phyloP scores from a whole-genome alignment of 129 eudicot genomes.

The Artemisia annua region DNA sequence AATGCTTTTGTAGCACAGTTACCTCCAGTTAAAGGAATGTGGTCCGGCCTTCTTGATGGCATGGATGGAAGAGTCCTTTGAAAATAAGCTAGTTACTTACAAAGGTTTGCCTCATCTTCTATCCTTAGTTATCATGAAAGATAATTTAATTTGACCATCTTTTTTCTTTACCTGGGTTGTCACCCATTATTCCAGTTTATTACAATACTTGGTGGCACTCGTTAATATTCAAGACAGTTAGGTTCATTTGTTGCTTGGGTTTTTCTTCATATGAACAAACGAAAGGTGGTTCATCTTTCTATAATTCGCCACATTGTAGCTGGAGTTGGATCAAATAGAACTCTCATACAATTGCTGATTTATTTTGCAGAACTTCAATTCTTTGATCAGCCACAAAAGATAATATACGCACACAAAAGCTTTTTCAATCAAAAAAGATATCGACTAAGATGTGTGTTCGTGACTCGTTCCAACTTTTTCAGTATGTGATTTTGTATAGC shows the following conservation, averaged over 20 bases:
- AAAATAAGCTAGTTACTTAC: constrained; percentile 20
- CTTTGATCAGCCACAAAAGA: constrained; percentile 4
- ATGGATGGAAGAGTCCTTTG: constrained; percentile 89
- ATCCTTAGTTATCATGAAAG: neutral
- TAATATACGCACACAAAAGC: neutral
- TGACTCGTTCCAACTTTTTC: constrained; percentile 6
- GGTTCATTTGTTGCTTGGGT: constrained; percentile 23
- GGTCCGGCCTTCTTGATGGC: constrained; percentile 98
- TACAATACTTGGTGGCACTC: constrained; percentile 13
- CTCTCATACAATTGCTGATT: constrained; percentile 18
- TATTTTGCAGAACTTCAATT: constrained; percentile 33
- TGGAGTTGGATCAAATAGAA: neutral
- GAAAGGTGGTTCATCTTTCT: constrained; percentile 16
- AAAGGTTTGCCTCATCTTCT: constrained; percentile 36
- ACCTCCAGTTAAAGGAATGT: constrained; percentile 90
- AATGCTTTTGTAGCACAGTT: constrained; percentile 93
- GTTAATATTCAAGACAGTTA: constrained; percentile 6
- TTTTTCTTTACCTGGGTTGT: constrained; percentile 8
- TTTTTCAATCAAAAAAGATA: constrained; percentile 1
- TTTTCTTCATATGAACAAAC: constrained; percentile 22
- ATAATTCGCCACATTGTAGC: constrained; percentile 1
- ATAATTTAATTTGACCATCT: neutral
- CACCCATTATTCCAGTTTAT: constrained; percentile 13
- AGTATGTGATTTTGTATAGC: constrained; percentile 28
- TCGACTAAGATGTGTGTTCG: constrained; percentile 11